Conservation (phyloP, 768 basidiomycete species). For the Tephrocybe sp. region DNA sequence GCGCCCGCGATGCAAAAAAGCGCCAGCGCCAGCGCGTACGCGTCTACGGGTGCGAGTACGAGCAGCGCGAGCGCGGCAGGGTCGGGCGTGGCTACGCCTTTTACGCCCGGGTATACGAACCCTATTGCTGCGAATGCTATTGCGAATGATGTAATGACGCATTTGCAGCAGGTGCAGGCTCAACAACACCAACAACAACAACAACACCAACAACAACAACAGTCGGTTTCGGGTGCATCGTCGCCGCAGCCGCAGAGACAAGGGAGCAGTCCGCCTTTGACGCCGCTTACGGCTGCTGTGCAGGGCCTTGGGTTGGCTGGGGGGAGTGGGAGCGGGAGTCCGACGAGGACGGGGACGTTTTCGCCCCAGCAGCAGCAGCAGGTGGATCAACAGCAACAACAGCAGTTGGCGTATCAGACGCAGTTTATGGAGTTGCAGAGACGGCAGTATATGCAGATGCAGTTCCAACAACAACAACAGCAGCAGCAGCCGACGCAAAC, state of each 20-base stretch:
- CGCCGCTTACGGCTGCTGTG: slow-evolving; percentile 23
- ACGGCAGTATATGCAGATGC: slow-evolving; percentile 28
- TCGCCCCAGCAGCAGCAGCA: slow-evolving; percentile 21
- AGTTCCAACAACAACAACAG: slow-evolving; percentile 25
- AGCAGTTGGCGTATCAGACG: slow-evolving; percentile 20
- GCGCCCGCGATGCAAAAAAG: no score
- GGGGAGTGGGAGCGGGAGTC: slow-evolving; percentile 33
- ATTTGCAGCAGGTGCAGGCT: background rate
- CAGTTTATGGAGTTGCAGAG: slow-evolving; percentile 23
- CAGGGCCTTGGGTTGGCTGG: slow-evolving; percentile 22
- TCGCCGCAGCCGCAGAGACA: background rate
- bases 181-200: background rate
- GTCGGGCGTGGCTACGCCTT: slow-evolving; percentile 11
- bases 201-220: background rate
- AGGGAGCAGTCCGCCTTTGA: slow-evolving; percentile 16
- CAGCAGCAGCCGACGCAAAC: slow-evolving; percentile 15
- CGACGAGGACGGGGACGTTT: slow-evolving; percentile 18
- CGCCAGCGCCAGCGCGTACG: no score
- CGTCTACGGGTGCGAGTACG: background rate
- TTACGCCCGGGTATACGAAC: slow-evolving; percentile 19
- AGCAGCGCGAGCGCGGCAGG: background rate
- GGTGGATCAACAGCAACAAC: slow-evolving; percentile 18
- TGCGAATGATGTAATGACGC: background rate
- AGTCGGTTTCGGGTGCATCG: background rate
- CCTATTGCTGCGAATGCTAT: slow-evolving; percentile 1